Evolutionary conservation across 495 filamentous ascomycete species (phyloP), one percentile per base, ranked within the genome.

Genomic region (Aspergillus baeticus): DNA sequence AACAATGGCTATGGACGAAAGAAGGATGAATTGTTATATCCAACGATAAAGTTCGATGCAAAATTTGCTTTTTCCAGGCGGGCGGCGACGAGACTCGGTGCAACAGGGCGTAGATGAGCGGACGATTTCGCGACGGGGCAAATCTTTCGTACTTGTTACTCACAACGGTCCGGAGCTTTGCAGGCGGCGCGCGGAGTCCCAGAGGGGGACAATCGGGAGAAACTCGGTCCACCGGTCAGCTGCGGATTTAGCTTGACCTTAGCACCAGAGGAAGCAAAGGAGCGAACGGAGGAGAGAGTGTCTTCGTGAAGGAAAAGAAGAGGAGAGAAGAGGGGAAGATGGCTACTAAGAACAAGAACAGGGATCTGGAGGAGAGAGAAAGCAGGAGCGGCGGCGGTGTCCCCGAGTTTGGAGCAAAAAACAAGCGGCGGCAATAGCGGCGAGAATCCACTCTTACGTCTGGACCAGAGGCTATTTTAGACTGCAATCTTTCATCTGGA

Each of bases 351-450:
- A 53, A 54, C 50, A 54, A 52, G 48, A 37, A 49, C 45, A 48
- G 57, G 51, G 23, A 49, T 58, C 59, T 42, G 43, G 54, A 55
- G 61, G 26, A 48, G 59, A 59, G 59, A 66, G 59, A 60, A 35
- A 44, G 31, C 64, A 66, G 65, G 61, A 47, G 44, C 47, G 43
- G 51, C 51, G 51, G 60, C 46, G 58, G 58, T 20, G 47, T 50
- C 62, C 62, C 55, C 39, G 52, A 55, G 52, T 57, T 57, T 64
- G 56, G 63, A 59, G 62, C 59, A 39, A 55, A 38, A 57, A 37
- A 57, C 49, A 56, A 51, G 49, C 50, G 60, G 61, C 62, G 62
- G 62, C 62, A 59, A 64, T 61, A 61, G 62, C 58, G 62, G 62
- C 58, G 62, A 33, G 52, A 41, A 55, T 57, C 47, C 47, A 46